These are phyloP conservation scores for Boletus mariae DNA, from an alignment of 1,284 basidiomycete genomes.

Conservation along the genomic window DNA sequence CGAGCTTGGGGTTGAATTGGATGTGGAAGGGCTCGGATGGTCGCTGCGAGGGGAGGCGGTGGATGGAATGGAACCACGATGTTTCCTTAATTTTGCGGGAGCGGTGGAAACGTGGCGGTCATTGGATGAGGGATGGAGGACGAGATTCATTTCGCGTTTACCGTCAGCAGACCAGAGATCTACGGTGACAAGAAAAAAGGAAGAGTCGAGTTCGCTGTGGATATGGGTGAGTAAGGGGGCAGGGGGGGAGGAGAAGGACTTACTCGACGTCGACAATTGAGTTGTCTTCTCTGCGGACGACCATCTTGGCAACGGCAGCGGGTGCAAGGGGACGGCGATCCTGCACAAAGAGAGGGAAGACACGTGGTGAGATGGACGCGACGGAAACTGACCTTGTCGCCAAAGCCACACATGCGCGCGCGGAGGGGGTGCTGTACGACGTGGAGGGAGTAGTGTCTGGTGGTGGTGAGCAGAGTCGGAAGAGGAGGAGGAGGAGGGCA, in stretches of 20 bases:
- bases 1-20: conserved; percentile 32
- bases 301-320: conserved; percentile 82
- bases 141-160: conserved; percentile 79
- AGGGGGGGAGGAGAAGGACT: conserved; percentile 29
- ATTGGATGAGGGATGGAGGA: conserved; percentile 69
- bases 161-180: conserved; percentile 85
- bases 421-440: conserved; percentile 84
- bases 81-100: conserved; percentile 49
- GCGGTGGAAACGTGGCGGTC: conserved; percentile 64
- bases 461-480: conserved; percentile 2
- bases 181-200: conserved; percentile 84
- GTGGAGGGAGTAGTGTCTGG: conserved; percentile 76
- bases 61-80: conserved; percentile 38
- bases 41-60: conserved; percentile 37
- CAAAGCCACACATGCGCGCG: conserved; percentile 92
- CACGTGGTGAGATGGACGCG: conserved; percentile 5
- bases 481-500: conserved; percentile 30
- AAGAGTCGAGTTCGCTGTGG: conserved; percentile 74
- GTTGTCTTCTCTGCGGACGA: conserved; percentile 65
- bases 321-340: conserved; percentile 88
- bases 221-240: conserved; percentile 13
- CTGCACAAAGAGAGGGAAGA: conserved; percentile 39
- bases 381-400: conserved; percentile 71
- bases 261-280: conserved; percentile 74
- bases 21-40: conserved; percentile 37